A percentile compares a stretch with the other conserved stretches of the same genome.
Conservation (phyloP, 2,329 filamentous ascomycete genomes). For the Monosporascus sp. region DNA sequence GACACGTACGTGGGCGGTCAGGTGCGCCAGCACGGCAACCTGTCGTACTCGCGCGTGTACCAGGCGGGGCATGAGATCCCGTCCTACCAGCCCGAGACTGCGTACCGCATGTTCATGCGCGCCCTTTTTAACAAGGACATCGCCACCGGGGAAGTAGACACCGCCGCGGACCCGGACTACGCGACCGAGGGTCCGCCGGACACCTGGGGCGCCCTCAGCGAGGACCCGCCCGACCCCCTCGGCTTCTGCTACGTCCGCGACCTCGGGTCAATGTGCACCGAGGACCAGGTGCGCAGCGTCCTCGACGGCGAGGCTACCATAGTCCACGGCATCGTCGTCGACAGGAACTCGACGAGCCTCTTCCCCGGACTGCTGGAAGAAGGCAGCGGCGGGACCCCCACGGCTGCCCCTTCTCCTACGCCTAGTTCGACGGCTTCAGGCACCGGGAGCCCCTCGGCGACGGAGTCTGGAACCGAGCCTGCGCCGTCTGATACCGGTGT, state of each 20-base stretch:
- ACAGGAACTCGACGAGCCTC: constrained; percentile 22
- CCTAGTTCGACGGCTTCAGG: not conserved
- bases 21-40: constrained; percentile 64
- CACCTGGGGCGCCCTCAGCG: constrained; percentile 43
- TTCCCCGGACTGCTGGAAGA: constrained; percentile 20
- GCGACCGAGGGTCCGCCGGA: constrained; percentile 21
- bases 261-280: constrained; percentile 46
- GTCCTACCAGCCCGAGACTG: constrained; percentile 44
- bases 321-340: constrained; percentile 26
- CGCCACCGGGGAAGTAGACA: constrained; percentile 43
- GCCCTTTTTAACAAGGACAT: constrained; percentile 46
- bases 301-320: constrained; percentile 30
- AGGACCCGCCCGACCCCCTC: constrained; percentile 37
- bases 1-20: constrained; percentile 58
- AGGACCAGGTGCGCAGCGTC: constrained; percentile 32
- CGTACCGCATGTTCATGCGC: constrained; percentile 45
- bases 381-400: not conserved
- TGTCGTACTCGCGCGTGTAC: constrained; percentile 54
- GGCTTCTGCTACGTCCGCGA: constrained; percentile 55
- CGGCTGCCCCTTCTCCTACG: not conserved
- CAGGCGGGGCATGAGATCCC: constrained; percentile 53
- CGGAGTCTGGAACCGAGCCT: not conserved
- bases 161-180: constrained; percentile 39
- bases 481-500: not conserved
- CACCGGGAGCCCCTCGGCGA: not conserved